Evolutionary conservation across 306 rosid species (phyloP).

Genomic region (Datisca glomerata): DNA sequence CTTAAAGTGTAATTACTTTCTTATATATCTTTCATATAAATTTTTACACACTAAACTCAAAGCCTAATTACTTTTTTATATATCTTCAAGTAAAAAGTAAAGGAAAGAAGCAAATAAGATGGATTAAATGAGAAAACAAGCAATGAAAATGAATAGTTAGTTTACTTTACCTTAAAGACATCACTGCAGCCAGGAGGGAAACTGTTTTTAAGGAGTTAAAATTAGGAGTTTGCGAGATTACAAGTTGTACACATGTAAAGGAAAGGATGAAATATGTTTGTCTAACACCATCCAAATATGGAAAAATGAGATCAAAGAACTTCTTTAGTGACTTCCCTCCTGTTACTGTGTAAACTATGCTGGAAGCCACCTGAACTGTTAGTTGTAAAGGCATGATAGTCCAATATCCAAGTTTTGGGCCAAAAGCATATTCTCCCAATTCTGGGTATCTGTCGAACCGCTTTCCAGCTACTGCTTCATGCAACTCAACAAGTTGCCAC

Average conservation of each 20-base stretch:
- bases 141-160: no score
- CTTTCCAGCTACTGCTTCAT: constrained; percentile 35
- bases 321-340: constrained; percentile 69
- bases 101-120: no score
- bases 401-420: constrained; percentile 37
- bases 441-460: constrained; percentile 52
- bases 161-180: constrained; percentile 52
- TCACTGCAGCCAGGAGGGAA: constrained; percentile 44
- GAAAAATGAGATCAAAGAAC: constrained; percentile 11
- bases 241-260: constrained; percentile 21
- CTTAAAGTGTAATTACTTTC: no score
- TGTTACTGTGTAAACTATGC: constrained; percentile 49
- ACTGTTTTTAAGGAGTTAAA: constrained; percentile 41
- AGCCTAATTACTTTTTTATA: no score
- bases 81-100: neutral
- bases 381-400: constrained; percentile 41
- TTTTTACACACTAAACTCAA: no score
- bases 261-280: constrained; percentile 37
- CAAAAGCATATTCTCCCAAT: constrained; percentile 38
- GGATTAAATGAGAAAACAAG: no score
- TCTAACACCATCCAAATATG: neutral
- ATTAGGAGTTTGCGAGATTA: constrained; percentile 53
- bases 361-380: constrained; percentile 39
- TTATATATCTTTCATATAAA: no score
- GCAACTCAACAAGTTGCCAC: constrained; percentile 50